Evolutionary conservation across 805 yeast genomes (phyloP).

Genomic region (Kazachstania africana): DNA sequence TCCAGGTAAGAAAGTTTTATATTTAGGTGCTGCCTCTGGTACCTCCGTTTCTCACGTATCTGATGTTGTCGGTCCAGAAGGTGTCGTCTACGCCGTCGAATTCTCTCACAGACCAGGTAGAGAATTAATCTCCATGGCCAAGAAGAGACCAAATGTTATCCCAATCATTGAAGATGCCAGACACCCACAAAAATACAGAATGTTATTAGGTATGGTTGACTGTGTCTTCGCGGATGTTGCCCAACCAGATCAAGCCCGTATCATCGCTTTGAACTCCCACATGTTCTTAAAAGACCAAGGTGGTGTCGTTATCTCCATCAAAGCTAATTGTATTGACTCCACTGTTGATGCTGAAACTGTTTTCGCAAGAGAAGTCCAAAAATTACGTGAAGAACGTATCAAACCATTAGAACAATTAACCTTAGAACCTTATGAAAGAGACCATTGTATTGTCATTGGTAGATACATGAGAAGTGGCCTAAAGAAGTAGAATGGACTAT

Average conservation of each 20-base stretch:
- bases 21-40: slow-evolving; percentile 99
- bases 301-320: slow-evolving; percentile 96
- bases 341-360: slow-evolving; percentile 99
- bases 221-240: slow-evolving; percentile 99
- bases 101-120: slow-evolving; percentile 99
- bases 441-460: slow-evolving; percentile 98
- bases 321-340: slow-evolving; percentile 99
- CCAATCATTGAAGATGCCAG: slow-evolving; percentile 99
- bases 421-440: slow-evolving; percentile 99
- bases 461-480: slow-evolving; percentile 85
- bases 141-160: slow-evolving; percentile 98
- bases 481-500: slow-evolving; percentile 20
- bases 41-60: slow-evolving; percentile 97
- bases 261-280: slow-evolving; percentile 95
- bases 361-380: slow-evolving; percentile 98
- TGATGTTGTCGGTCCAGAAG: slow-evolving; percentile 98
- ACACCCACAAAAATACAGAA: slow-evolving; percentile 99
- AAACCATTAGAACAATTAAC: slow-evolving; percentile 98
- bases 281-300: slow-evolving; percentile 97
- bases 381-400: slow-evolving; percentile 96
- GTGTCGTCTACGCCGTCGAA: slow-evolving; percentile 97
- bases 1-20: slow-evolving; percentile 95
- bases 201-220: slow-evolving; percentile 98
- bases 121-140: slow-evolving; percentile 98
- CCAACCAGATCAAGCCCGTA: slow-evolving; percentile 99